These are phyloP conservation scores for Bretschneidera sinensis DNA, from an alignment of 345 rosid species.

Conservation along the genomic window DNA sequence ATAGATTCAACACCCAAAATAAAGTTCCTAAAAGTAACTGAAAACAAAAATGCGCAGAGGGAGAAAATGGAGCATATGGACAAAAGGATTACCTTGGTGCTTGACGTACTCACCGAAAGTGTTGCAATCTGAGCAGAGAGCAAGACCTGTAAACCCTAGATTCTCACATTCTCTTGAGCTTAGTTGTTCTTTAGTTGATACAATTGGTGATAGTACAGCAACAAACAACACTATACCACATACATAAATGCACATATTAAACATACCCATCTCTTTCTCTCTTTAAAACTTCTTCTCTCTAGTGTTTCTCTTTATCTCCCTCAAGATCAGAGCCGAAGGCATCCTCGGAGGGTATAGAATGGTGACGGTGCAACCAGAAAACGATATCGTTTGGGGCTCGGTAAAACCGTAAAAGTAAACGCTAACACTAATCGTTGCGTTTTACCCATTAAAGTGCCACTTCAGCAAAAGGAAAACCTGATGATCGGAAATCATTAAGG, in stretches of 20 bases:
- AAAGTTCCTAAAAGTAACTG: neutral
- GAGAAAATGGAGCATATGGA: neutral
- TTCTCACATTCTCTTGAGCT: slow-evolving; percentile 70
- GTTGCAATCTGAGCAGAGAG: slow-evolving; percentile 94
- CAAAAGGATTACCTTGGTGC: slow-evolving; percentile 54
- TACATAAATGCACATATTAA: neutral
- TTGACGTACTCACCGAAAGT: slow-evolving; percentile 84
- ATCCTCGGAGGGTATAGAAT: no score
- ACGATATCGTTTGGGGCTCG: no score
- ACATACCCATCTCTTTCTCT: slow-evolving; percentile 15
- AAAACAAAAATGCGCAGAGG: neutral
- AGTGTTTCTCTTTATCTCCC: neutral
- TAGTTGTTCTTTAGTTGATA: slow-evolving; percentile 51
- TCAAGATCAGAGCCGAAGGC: neutral
- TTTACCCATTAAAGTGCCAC: no score
- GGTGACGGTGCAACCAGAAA: no score
- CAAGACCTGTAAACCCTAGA: slow-evolving; percentile 93
- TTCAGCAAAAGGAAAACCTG: no score
- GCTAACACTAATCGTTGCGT: no score
- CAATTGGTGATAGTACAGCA: slow-evolving; percentile 8
- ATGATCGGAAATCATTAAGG: no score
- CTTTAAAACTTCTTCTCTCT: no score
- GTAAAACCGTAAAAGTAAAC: no score
- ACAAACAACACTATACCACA: neutral
- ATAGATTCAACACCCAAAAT: neutral